Conservation (phyloP, 345 rosid genomes). For the Microcos paniculata region DNA sequence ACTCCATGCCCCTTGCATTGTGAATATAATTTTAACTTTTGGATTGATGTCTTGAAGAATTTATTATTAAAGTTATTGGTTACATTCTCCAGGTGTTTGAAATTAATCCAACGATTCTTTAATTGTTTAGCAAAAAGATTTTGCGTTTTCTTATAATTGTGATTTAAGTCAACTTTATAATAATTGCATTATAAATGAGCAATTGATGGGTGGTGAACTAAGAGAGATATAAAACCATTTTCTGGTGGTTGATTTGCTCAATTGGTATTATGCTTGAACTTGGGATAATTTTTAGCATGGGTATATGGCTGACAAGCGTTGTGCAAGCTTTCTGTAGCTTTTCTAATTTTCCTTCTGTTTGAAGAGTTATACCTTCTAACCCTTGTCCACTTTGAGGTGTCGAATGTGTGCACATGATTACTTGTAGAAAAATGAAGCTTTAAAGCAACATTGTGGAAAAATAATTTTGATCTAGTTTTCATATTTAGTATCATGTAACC, state of each 20-base stretch:
- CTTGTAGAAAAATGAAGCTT: background rate
- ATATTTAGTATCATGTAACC: background rate
- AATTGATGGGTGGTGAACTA: constrained; percentile 1
- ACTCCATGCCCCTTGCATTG: background rate
- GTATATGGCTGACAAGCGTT: background rate
- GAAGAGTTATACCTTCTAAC: background rate
- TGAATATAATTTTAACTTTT: background rate
- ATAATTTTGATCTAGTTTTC: background rate
- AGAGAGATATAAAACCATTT: background rate
- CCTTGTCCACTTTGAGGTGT: background rate
- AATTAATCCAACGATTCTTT: background rate
- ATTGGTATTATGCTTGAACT: background rate
- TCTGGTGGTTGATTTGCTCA: background rate
- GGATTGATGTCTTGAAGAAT: background rate
- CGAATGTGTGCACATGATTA: background rate
- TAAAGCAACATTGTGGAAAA: background rate
- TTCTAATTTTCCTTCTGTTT: background rate
- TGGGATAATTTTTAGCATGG: background rate
- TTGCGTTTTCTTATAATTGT: background rate
- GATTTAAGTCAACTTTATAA: background rate
- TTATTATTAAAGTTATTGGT: background rate
- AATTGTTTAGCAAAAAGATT: background rate
- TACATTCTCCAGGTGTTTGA: background rate
- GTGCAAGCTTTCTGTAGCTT: background rate
- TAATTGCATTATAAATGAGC: background rate